Evolutionary conservation across 208 protist genomes (phyloP).

Genomic region (Trypanosoma congolense): DNA sequence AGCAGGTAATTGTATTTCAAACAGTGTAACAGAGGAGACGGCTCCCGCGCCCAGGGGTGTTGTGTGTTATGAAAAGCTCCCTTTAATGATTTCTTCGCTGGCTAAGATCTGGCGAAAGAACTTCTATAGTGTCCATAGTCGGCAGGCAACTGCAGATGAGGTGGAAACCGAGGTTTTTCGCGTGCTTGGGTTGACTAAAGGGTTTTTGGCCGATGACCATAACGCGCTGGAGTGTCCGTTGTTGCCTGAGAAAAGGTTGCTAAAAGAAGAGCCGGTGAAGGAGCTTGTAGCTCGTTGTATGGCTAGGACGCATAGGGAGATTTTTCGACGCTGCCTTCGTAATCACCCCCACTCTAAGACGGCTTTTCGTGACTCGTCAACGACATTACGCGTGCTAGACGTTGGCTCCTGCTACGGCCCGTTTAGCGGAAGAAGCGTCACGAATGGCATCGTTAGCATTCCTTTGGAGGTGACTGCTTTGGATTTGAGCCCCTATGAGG

Average conservation of each 20-base stretch:
- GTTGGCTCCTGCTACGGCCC: slow-evolving; percentile 85
- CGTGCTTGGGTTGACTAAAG: neutral
- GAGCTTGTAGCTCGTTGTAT: slow-evolving; percentile 13
- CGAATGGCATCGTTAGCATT: slow-evolving; percentile 28
- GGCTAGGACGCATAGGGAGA: slow-evolving; percentile 6
- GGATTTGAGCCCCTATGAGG: slow-evolving; percentile 56
- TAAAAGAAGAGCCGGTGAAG: neutral
- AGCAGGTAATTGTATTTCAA: neutral
- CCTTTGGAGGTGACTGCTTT: slow-evolving; percentile 55
- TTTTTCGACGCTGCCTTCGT: neutral
- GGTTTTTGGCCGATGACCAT: neutral
- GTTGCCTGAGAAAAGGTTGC: neutral
- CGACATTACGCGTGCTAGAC: slow-evolving; percentile 58
- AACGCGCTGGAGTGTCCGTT: neutral
- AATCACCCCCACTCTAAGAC: neutral
- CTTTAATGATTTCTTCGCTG: slow-evolving; percentile 31
- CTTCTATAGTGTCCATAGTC: slow-evolving; percentile 43
- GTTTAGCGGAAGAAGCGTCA: slow-evolving; percentile 34
- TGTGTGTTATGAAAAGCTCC: slow-evolving; percentile 24
- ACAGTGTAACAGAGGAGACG: neutral
- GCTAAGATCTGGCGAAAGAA: slow-evolving; percentile 50
- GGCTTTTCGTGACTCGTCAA: neutral
- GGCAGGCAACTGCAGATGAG: slow-evolving; percentile 51
- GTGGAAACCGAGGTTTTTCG: slow-evolving; percentile 22
- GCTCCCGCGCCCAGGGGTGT: neutral